These are phyloP conservation scores for Erysiphe pisi DNA, from an alignment of 2,329 filamentous ascomycete species.

Conservation along the genomic window DNA sequence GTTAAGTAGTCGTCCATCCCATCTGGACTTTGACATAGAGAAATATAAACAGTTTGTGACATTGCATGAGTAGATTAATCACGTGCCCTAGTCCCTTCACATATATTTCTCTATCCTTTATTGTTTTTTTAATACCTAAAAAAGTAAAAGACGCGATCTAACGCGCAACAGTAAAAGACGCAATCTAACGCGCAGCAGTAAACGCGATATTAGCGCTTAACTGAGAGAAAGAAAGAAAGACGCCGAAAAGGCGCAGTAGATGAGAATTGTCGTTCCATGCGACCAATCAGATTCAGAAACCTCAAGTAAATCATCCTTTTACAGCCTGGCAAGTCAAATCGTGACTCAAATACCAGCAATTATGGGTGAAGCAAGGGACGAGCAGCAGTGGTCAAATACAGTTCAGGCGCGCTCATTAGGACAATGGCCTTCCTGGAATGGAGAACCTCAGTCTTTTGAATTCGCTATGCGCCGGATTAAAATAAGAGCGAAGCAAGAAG, in stretches of 20 bases:
- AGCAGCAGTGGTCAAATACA: neutral
- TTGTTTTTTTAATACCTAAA: neutral
- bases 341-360: neutral
- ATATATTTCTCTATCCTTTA: neutral
- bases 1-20: too few species aligned
- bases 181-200: neutral
- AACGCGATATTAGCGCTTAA: neutral
- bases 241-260: neutral
- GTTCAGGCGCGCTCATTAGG: neutral
- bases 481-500: neutral
- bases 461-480: neutral
- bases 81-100: too few species aligned
- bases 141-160: neutral
- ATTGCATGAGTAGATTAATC: too few species aligned
- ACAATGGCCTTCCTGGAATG: constrained; percentile 9
- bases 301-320: neutral
- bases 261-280: neutral
- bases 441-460: neutral
- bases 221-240: neutral
- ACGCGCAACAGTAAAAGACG: neutral
- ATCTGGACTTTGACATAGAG: too few species aligned
- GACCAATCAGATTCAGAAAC: neutral
- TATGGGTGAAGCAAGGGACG: neutral
- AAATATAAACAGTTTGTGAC: too few species aligned
- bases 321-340: neutral